Evolutionary conservation across 192 early-diverging fungal species (phyloP), one percentile per base, ranked within the genome.

Genomic region (Coemansia asiatica): DNA sequence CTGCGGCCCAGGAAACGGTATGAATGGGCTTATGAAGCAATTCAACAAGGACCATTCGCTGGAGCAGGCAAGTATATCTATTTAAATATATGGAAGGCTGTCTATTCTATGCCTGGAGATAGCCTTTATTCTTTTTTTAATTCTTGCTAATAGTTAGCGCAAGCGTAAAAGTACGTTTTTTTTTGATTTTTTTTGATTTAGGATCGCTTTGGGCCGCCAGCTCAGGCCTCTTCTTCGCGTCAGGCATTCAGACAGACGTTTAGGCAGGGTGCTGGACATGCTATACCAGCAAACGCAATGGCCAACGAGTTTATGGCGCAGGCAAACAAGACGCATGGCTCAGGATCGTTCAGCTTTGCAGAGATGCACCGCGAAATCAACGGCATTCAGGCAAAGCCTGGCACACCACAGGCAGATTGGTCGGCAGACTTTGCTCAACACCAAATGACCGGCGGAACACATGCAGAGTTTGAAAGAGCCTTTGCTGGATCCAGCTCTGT

Each of bases 21-120:
- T 94, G 80, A 73, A 62, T 35, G 85, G 86, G 3, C 85, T 96
- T 60, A 87, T 89, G 83, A 94, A 96, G 71, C 90, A 89, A 70
- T 85, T 94, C 67, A 71, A 87, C 48, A 82, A 87, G 51, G 92
- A 94, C 71, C 82, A 86, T 36, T 91, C 90, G 6, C 81, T 91
- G 6, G 88, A 94, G 67, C 92, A 92, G 85, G 93, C 87, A 85
- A 64, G 73, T 71, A 75, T 23, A 48, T 44, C 6, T 53, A 23
- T 53, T 5, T 27, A 53, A 12, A 51, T 23, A 46, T 16, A 44
- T 16, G 40, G 13, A 2, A 16, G 40, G 40, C 9, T 44, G 16
- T 44, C 16, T 44, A 18, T 13, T 10, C 35, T 36, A 36, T 36
- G 35, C 35, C 13, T 36, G 40, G 31, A 33, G 31, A 3, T 33